These are phyloP conservation scores for Colletotrichum sp. DNA, from an alignment of 2,329 filamentous ascomycete genomes.

Conservation along the genomic window DNA sequence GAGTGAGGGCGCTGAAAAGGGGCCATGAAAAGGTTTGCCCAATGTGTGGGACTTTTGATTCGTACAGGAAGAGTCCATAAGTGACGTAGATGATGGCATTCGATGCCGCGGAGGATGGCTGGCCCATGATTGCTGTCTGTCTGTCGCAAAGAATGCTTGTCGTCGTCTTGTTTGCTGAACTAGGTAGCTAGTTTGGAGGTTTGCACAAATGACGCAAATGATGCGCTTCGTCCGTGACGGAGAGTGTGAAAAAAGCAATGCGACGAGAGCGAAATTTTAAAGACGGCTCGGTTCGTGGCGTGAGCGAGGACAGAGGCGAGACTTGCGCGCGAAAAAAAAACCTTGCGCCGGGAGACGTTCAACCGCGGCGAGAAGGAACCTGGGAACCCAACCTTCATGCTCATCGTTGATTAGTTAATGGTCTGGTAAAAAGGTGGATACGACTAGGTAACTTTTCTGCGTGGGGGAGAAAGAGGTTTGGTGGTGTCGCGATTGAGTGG, in stretches of 20 bases:
- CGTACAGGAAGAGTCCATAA: conserved; percentile 78
- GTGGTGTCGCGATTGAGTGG: not conserved
- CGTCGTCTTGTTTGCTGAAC: rapidly evolving
- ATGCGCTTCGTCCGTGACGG: not conserved
- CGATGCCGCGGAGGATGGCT: conserved; percentile 76
- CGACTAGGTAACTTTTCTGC: not conserved
- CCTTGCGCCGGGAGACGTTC: not conserved
- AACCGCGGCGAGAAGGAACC: not conserved
- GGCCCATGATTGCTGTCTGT: conserved; percentile 61
- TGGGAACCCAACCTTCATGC: not conserved
- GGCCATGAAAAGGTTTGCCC: not conserved
- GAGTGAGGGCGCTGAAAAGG: not conserved
- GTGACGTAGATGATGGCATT: conserved; percentile 85
- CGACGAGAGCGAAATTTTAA: not conserved
- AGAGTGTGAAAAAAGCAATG: not conserved
- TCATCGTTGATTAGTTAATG: not conserved
- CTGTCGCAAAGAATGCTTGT: not conserved
- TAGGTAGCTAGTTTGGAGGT: no score
- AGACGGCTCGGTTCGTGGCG: not conserved
- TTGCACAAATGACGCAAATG: not conserved
- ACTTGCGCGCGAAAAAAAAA: conserved; percentile 1
- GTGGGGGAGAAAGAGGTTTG: conserved; percentile 1
- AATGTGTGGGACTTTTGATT: not conserved
- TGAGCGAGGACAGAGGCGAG: conserved; percentile 3
- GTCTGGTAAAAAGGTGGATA: conserved; percentile 6